Conservation (phyloP, 2,329 filamentous ascomycete species). For the Beauveria sp. region DNA sequence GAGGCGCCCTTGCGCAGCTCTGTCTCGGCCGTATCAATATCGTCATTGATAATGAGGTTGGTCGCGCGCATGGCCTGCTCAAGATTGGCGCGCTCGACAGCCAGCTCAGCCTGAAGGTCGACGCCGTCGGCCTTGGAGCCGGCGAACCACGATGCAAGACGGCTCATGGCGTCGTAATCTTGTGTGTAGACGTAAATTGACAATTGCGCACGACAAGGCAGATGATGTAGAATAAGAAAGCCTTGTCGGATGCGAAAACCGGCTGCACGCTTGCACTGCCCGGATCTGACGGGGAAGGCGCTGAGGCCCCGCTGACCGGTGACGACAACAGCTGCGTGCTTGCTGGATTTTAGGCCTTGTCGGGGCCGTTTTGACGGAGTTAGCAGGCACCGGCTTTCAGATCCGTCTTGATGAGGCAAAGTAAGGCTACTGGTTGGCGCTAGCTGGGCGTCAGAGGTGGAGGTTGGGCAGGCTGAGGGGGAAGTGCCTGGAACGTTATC, state of each 20-base stretch:
- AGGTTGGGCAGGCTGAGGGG: neutral
- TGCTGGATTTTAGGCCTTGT: neutral
- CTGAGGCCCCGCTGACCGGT: neutral
- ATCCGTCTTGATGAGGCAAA: neutral
- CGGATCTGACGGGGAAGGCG: neutral
- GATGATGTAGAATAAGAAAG: neutral
- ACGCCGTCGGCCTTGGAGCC: conserved; percentile 26
- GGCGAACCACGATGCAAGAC: conserved; percentile 43
- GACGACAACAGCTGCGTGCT: neutral
- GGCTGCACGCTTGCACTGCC: neutral
- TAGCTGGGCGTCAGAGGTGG: neutral
- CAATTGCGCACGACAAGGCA: neutral
- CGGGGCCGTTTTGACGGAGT: neutral
- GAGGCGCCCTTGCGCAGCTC: conserved; percentile 66
- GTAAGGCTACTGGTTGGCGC: neutral
- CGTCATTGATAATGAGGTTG: conserved; percentile 75
- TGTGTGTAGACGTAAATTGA: neutral
- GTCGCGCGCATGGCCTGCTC: conserved; percentile 56
- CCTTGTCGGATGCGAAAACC: neutral
- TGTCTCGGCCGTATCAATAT: conserved; percentile 75
- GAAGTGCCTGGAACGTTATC: neutral
- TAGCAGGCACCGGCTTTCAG: neutral
- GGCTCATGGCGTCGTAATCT: conserved; percentile 32
- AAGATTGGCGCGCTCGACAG: conserved; percentile 46
- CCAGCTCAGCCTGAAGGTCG: conserved; percentile 24